Evolutionary conservation across 1,284 basidiomycete genomes (phyloP), one percentile per base, ranked within the genome.

Genomic region (Anthracocystis setariae): DNA sequence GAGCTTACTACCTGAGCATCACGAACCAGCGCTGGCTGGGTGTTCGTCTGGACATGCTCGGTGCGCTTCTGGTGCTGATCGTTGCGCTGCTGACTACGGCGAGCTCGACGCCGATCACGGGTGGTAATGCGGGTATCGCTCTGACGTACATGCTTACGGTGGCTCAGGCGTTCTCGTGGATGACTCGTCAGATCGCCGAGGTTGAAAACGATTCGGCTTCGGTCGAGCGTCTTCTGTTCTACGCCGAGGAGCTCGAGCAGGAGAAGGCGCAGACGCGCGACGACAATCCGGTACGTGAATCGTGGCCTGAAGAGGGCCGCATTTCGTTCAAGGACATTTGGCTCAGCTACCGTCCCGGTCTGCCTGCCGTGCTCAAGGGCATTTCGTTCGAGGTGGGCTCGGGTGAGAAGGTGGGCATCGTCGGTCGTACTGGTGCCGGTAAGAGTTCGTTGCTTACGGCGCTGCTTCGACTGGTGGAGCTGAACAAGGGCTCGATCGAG

Each of bases 1-100:
- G 91, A 35, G 92, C 93, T 2, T 95, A 94, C 82, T 93, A 90
- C 88, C 83, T 95, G 64, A 93, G 91, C 0, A 87, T 91, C 21
- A 86, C 88, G 13, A 94, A 93, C 81, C 84, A 91, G 88, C 88
- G 92, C 56, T 94, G 92, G 92, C 89, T 95, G 21, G 92, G 91
- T 64, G 73, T 90, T 17, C 85, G 89, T 2, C 84, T 90, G 8
- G 84, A 84, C 63, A 32, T 82, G 21, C 65, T 84, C n/a, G 83
- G 83, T 33, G 72, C 78, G 10, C 42, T 81, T 8, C 71, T 82
- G 18, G 78, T 79, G 35, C 63, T 82, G 23, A 69, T 82, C 25
- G 75, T 78, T 13, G 81, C 78, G 3, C 47, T 82, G 20, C 60
- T 82, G 9, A 69, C 71, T 20, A 64, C 76, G 0, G 72, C 70